Base-by-base conservation (phyloP, 306 rosid species). In the Pterocarpus santalinus region DNA sequence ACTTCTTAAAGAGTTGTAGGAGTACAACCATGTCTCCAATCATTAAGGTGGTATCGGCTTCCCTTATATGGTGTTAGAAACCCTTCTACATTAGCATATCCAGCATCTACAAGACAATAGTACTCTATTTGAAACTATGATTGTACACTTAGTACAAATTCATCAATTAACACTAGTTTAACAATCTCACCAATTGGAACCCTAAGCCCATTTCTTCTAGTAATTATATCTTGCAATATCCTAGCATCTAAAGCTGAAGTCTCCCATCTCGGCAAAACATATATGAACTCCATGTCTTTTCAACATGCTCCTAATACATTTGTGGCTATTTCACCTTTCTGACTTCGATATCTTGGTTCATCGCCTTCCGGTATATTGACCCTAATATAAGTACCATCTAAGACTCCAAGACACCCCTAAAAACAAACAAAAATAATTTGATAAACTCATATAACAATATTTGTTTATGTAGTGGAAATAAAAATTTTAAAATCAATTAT, bases 41-140 rank as follows among this genome's bases (percentile, higher is more conserved):
- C 7, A 51, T 51, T 51, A 51, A 51, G 17, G 1, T 28, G 69
- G 3, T 75, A 62, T 0, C 5, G 4, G 2, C 57, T 44, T 34
- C 60, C 70, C 32, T n/a, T 44, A 62, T 43, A 44, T 13, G 61
- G 47, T 8, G 35, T 34, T 6, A 75, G n/a, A 15, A 75, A 75
- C 35, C 80, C 15, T 44, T 43, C 5, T 60, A 33, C 43, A 75
- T 75, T 75, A 7, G 4, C 62, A 52, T 30, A 30, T n/a, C 44
- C 9, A 13, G 1, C 60, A 22, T 61, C 55, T 4, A 39, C 38
- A 5, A 58, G 35, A 7, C 41, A 74, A 30, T 38, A 57, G 33
- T 43, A 41, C 4, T 46, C 70, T 30, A 43, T 39, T 4, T 22
- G 3, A 30, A 7, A 43, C 11, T 9, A 69, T 9, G 0, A 57